Base-by-base conservation (phyloP, 768 basidiomycete genomes). In the Floccularia luteovirens region DNA sequence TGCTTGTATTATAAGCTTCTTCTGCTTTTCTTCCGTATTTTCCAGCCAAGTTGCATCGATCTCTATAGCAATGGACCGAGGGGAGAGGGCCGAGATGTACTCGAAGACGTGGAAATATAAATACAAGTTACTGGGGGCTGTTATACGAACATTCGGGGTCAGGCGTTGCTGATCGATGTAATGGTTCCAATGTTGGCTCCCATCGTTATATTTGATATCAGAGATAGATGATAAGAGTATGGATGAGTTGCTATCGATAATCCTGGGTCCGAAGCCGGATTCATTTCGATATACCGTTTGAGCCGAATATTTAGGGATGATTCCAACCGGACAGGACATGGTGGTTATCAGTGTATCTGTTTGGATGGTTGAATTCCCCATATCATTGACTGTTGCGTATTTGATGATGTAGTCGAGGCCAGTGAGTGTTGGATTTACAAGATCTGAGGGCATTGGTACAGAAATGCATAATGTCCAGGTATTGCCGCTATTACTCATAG, bases 41-140 rank as follows among this genome's bases (percentile, higher is more conserved):
- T n/a, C n/a, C 7, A 8, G 32, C 32, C 32, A 34, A 34, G 32
- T 34, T 19, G 32, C 32, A 17, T 12, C 16, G 7, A 7, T 19
- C 32, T 34, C 32, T 8, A 34, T 17, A 34, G 32, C 6, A 7
- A 34, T 8, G 32, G 8, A 7, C 7, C 32, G 32, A 8, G 16
- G 6, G 32, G 32, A 14, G n/a, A 14, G 8, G n/a, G 7, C 8
- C 7, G 7, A 14, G 8, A 19, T 7, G 20, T 34, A 34, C 32
- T 34, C 32, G 32, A 14, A 34, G 6, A 34, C 32, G 20, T 34
- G 32, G 32, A 34, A 34, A 19, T 34, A 14, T 19, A 34, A 17
- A 19, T 34, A 34, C 8, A 34, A 17, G 32, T 17, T 17, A 6
- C n/a, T 17, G 20, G 7, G 7, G 8, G n/a, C n/a, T 17, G 32